phyloP scores from a whole-genome alignment of 768 basidiomycete genomes.

The Naganishia randhawae region DNA sequence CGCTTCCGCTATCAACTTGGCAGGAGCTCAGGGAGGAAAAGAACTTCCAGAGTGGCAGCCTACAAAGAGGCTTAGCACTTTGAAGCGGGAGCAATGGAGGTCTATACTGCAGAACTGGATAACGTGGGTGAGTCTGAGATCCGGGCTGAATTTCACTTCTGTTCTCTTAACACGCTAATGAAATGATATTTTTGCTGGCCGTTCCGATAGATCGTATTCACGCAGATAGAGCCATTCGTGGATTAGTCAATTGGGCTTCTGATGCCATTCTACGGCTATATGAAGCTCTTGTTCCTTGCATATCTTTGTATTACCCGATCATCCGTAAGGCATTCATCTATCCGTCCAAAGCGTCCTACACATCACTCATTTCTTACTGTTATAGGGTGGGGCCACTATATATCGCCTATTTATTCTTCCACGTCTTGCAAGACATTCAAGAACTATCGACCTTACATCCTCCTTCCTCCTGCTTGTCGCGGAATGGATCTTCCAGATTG shows the following conservation, averaged over 20 bases:
- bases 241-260: conserved; percentile 3
- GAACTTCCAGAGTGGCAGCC: conserved; percentile 10
- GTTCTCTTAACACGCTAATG: background rate
- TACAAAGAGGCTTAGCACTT: background rate
- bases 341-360: background rate
- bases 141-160: no score
- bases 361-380: background rate
- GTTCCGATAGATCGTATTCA: background rate
- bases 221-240: conserved; percentile 2
- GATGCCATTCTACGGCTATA: conserved; percentile 3
- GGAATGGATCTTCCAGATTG: conserved; percentile 12
- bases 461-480: conserved; percentile 6
- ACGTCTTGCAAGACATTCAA: conserved; percentile 3
- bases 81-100: conserved; percentile 15
- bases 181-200: background rate
- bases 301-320: conserved; percentile 12
- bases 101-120: conserved; percentile 15
- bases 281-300: conserved; percentile 5
- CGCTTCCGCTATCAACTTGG: background rate
- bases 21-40: background rate
- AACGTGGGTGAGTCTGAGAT: conserved; percentile 10
- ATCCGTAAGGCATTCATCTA: background rate
- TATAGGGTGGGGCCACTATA: background rate
- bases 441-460: background rate
- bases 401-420: conserved; percentile 3